phyloP scores from a whole-genome alignment of 2,329 filamentous ascomycete genomes.

The Ophiosphaerella narmari region DNA sequence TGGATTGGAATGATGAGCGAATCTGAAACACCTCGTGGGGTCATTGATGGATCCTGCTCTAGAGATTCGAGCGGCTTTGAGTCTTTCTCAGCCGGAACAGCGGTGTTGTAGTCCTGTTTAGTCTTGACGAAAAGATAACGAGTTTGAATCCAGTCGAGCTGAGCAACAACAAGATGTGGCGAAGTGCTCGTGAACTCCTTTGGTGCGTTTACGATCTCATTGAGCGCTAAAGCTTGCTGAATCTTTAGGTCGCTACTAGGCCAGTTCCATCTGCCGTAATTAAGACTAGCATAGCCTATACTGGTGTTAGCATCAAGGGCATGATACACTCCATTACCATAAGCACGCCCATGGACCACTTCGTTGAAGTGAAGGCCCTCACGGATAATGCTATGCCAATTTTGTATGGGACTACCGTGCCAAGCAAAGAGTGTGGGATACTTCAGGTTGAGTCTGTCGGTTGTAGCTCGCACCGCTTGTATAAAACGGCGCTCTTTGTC shows the following conservation, averaged over 20 bases:
- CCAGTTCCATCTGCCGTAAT: conserved; percentile 56
- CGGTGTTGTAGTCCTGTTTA: not conserved
- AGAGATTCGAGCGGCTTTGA: conserved; percentile 31
- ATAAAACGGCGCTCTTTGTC: conserved; percentile 82
- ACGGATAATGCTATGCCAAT: conserved; percentile 91
- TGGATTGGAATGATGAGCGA: conserved; percentile 58
- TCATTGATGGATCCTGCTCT: conserved; percentile 49
- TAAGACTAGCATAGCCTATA: conserved; percentile 50
- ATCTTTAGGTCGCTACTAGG: conserved; percentile 68
- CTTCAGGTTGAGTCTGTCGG: conserved; percentile 45
- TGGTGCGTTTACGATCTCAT: conserved; percentile 82
- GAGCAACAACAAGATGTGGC: conserved; percentile 73
- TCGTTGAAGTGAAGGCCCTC: conserved; percentile 76
- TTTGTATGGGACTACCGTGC: conserved; percentile 76
- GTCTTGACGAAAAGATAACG: conserved; percentile 74
- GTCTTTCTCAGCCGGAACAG: conserved; percentile 7
- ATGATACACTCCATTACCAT: conserved; percentile 82
- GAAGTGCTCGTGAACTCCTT: conserved; percentile 58
- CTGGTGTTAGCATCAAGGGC: conserved; percentile 65
- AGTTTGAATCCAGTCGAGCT: conserved; percentile 87
- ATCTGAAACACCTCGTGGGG: conserved; percentile 48
- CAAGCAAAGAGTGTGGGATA: conserved; percentile 81
- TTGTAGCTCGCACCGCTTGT: conserved; percentile 60
- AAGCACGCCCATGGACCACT: conserved; percentile 68
- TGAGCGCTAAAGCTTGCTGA: conserved; percentile 68